phyloP scores from a whole-genome alignment of 2,329 filamentous ascomycete species.

The Phialophora expanda region DNA sequence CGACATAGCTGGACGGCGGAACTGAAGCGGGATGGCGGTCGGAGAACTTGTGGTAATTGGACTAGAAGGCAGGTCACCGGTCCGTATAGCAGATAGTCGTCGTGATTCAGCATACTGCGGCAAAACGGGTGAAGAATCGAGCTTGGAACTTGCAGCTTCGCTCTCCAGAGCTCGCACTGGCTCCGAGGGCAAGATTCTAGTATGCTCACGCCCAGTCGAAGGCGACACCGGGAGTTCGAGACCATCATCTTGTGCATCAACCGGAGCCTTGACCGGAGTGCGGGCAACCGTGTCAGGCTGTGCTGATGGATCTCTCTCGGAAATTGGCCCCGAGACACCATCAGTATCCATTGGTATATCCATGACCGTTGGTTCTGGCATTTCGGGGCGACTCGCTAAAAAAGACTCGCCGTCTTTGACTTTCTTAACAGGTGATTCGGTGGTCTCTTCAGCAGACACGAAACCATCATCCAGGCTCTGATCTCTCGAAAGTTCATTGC shows the following conservation, averaged over 20 bases:
- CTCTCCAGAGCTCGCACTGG: background rate
- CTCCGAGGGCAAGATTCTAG: background rate
- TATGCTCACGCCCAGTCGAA: background rate
- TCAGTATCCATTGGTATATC: constrained; percentile 43
- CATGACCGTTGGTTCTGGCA: constrained; percentile 54
- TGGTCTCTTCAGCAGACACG: constrained; percentile 37
- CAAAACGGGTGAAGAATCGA: constrained; percentile 43
- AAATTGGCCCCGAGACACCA: constrained; percentile 54
- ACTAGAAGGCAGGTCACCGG: constrained; percentile 28
- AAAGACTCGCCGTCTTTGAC: constrained; percentile 59
- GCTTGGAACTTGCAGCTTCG: constrained; percentile 42
- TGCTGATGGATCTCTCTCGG: constrained; percentile 35
- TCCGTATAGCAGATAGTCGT: constrained; percentile 35
- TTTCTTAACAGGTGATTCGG: constrained; percentile 20
- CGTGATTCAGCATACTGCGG: constrained; percentile 19
- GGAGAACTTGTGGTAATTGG: constrained; percentile 50
- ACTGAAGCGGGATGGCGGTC: constrained; percentile 61
- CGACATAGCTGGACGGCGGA: constrained; percentile 53
- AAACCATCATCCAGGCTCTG: constrained; percentile 38
- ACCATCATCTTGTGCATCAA: background rate
- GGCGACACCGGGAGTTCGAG: background rate
- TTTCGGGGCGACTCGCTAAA: constrained; percentile 69
- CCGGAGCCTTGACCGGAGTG: constrained; percentile 43
- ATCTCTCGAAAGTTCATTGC: constrained; percentile 44
- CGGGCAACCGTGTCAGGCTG: constrained; percentile 30